Conservation (phyloP, 208 protist genomes). For the Trypanosoma mega region DNA sequence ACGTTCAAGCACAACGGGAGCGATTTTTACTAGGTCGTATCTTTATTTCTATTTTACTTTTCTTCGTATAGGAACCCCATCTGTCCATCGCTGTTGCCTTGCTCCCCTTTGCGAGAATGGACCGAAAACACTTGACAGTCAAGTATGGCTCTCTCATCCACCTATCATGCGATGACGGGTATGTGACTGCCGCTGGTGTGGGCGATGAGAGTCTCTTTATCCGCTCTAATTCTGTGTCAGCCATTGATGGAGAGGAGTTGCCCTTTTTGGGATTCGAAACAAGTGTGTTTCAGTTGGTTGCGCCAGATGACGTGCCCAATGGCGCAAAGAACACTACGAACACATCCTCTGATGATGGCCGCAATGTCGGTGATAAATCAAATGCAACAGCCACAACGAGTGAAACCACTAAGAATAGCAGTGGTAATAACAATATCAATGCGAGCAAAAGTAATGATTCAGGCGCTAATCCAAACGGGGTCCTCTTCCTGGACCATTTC, state of each 20-base stretch:
- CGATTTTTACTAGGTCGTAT: no score
- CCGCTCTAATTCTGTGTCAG: slow-evolving; percentile 31
- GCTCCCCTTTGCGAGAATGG: slow-evolving; percentile 40
- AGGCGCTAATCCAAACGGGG: slow-evolving; percentile 2
- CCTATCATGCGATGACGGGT: slow-evolving; percentile 71
- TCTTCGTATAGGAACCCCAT: no score
- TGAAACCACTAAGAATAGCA: no score
- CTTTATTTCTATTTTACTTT: no score
- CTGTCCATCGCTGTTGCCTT: no score
- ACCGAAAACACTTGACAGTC: slow-evolving; percentile 46
- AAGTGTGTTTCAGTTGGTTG: slow-evolving; percentile 56
- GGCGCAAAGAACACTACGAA: no score
- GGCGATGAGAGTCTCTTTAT: slow-evolving; percentile 52
- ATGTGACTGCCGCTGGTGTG: slow-evolving; percentile 46
- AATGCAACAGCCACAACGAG: no score
- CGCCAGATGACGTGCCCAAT: no score
- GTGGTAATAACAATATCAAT: slow-evolving; percentile 1
- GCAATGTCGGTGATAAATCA: no score
- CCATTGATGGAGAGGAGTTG: slow-evolving; percentile 41
- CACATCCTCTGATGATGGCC: no score
- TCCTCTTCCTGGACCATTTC: slow-evolving; percentile 22
- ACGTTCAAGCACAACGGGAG: no score
- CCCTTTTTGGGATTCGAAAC: slow-evolving; percentile 56
- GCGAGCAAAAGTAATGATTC: neutral
- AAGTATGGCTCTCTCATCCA: slow-evolving; percentile 58